Evolutionary conservation across 139 green algal species (phyloP).

Genomic region (Chlorella sp.): DNA sequence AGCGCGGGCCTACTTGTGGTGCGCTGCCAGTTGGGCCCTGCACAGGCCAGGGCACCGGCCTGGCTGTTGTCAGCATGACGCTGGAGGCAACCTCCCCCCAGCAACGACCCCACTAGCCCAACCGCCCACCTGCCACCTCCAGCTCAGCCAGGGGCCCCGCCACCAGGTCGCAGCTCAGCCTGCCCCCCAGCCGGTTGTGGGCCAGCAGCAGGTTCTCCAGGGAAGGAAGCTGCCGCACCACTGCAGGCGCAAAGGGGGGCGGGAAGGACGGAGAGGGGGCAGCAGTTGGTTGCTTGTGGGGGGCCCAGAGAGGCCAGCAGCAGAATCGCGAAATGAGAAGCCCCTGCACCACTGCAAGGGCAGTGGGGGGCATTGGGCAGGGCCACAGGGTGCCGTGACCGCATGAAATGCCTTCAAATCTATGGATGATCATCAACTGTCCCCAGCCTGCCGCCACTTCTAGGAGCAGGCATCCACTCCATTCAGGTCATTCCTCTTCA

Average conservation of each 20-base stretch:
- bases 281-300: no score
- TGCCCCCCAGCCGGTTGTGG: conserved; percentile 19
- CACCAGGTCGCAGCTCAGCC: conserved; percentile 6
- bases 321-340: no score
- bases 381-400: no score
- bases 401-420: no score
- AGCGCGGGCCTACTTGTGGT: not conserved
- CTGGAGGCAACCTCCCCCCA: not conserved
- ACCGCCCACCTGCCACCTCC: not conserved
- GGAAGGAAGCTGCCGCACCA: not conserved
- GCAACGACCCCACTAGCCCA: no score
- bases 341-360: no score
- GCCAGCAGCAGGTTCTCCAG: conserved; percentile 26
- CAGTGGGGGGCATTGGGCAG: no score
- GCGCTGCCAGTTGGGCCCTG: not conserved
- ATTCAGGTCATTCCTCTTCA: not conserved
- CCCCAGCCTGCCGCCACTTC: no score
- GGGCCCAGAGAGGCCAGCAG: no score
- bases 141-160: conserved; percentile 3
- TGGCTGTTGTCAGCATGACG: not conserved
- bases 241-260: not conserved
- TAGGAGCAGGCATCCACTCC: no score
- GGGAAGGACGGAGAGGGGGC: not conserved
- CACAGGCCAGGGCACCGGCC: not conserved
- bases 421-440: no score